Evolutionary conservation across 306 rosid species (phyloP).

Genomic region (Cucurbita moschata): DNA sequence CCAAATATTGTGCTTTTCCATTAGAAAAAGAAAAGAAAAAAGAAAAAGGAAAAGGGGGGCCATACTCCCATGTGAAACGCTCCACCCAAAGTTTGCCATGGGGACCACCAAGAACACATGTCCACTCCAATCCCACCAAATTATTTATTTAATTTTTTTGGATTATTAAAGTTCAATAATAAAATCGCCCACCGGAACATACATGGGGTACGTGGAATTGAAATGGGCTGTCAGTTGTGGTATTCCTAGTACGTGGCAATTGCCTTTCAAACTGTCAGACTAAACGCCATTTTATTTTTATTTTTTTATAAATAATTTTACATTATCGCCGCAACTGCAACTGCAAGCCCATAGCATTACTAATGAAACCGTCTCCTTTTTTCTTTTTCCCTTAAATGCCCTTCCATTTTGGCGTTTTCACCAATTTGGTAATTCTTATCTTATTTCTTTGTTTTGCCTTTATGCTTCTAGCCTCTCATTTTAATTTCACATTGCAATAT

Average conservation of each 20-base stretch:
- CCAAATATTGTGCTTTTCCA: too few species aligned
- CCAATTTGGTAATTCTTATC: background rate
- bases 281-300: background rate
- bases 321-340: background rate
- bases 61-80: background rate
- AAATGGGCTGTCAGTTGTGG: background rate
- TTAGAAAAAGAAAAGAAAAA: background rate
- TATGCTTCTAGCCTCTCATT: background rate
- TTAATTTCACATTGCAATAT: background rate
- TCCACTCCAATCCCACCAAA: background rate
- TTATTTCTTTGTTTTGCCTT: background rate
- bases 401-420: background rate
- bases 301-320: background rate
- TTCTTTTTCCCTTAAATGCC: background rate
- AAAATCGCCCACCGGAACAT: background rate
- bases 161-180: background rate
- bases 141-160: background rate
- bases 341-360: background rate
- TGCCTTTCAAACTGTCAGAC: background rate
- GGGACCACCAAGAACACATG: background rate
- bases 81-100: background rate
- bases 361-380: background rate
- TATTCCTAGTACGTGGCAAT: background rate
- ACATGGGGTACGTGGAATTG: background rate
- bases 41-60: background rate